Conservation (phyloP, 495 filamentous ascomycete genomes). For the Corynascus novoguineensis region DNA sequence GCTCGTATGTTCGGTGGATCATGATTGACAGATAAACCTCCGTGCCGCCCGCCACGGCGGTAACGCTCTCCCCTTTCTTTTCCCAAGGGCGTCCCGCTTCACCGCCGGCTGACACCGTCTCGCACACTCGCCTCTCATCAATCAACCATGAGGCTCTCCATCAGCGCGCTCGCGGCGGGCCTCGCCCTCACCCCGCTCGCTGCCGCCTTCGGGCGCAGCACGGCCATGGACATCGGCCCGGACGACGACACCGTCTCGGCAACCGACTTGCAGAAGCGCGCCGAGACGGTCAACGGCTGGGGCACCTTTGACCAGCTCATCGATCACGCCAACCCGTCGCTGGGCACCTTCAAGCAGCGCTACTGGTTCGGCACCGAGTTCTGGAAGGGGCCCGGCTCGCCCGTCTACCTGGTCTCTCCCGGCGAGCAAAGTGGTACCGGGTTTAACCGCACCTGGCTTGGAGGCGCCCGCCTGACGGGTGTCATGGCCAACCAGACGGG, state of each 20-base stretch:
- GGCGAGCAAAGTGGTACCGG: constrained; percentile 50
- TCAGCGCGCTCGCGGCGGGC: constrained; percentile 14
- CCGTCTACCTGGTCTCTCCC: constrained; percentile 46
- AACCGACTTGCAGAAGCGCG: constrained; percentile 21
- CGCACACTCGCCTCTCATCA: neutral
- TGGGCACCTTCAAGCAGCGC: constrained; percentile 33
- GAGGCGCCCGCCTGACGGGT: constrained; percentile 40
- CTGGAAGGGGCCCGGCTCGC: constrained; percentile 31
- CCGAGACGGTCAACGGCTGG: constrained; percentile 27
- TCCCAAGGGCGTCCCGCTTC: neutral
- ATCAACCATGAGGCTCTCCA: constrained; percentile 8
- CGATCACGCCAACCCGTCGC: constrained; percentile 28
- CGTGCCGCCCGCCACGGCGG: neutral
- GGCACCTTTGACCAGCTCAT: constrained; percentile 33
- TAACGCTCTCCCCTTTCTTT: neutral
- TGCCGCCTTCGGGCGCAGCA: constrained; percentile 12
- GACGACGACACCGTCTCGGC: constrained; percentile 15
- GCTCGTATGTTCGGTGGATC: neutral
- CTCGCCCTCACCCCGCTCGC: constrained; percentile 2
- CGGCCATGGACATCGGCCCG: constrained; percentile 25
- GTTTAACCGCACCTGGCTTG: constrained; percentile 43
- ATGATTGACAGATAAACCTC: neutral
- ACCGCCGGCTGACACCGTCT: neutral
- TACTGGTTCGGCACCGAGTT: constrained; percentile 31
- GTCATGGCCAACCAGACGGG: constrained; percentile 49